Evolutionary conservation across 306 rosid species (phyloP), one percentile per base, ranked within the genome.

Genomic region (Malus fusca): DNA sequence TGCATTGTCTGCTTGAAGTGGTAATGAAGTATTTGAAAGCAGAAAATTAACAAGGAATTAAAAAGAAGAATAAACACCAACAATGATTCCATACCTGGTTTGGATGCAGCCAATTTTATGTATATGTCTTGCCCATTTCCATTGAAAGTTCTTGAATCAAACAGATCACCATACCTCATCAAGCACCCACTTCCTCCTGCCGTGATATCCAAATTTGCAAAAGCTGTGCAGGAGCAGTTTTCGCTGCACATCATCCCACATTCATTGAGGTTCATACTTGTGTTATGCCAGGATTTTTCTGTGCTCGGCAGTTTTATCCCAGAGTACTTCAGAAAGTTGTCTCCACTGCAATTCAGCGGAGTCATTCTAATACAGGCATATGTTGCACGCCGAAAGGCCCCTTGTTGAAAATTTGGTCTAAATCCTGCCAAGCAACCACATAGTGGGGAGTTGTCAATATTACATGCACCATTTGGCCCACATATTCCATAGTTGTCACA

Each of bases 351-450:
- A 53, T 60, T 17, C 77, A 90, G 51, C 4, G 69, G 55, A 28
- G 68, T 72, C n/a, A 12, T 70, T 44, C 87, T 78, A 52, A 80
- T 61, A 74, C 96, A 90, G n/a, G 90, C 88, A 64, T 33, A 56
- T 8, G 68, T 79, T 89, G 43, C 71, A 77, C 0, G 74, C 43
- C 2, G 9, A 2, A 2, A 48, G 2, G 37, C 52, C 86, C 83
- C 72, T 5, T 69, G 52, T 3, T 1, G 13, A 23, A 84, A 75
- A 30, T 46, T 79, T 0, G 91, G 81, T 25, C 31, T 52, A 71
- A 82, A 90, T 75, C 93, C 93, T 11, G 11, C 64, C 64, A 87
- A 73, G 67, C 91, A 90, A 15, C 75, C 73, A 23, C 96, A 88
- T 17, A 75, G 10, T 1, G 93, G 85, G 18, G 78, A 17, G 1